Percentiles rank a stretch among this genome's conserved stretches.
These are phyloP conservation scores for Cetraspora pellucida DNA, from an alignment of 192 early-diverging fungal genomes.

Conservation along the genomic window DNA sequence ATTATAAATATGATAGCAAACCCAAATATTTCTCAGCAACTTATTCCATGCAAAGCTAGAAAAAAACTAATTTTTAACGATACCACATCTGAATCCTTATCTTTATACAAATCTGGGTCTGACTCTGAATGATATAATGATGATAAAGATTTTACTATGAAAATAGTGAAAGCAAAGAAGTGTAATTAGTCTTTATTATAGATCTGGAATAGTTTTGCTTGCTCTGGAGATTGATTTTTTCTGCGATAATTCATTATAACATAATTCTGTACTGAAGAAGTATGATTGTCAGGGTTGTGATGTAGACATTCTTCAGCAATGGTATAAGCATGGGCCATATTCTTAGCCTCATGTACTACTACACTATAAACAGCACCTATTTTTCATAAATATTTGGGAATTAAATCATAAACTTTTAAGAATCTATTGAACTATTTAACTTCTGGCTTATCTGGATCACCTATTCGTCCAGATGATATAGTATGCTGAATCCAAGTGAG, in stretches of 20 bases:
- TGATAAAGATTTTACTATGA: too few relatives aligned
- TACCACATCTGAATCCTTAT: too few relatives aligned
- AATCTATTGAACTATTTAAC: constrained; percentile 13
- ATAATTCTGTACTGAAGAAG: constrained; percentile 13
- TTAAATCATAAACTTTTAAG: constrained; percentile 30
- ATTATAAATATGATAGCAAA: too few relatives aligned
- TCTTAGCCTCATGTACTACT: constrained; percentile 12
- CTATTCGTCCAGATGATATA: constrained; percentile 20
- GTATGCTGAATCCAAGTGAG: constrained; percentile 26
- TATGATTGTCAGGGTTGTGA: background rate
- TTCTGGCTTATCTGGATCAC: background rate
- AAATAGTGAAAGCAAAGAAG: too few relatives aligned
- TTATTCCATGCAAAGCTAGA: too few relatives aligned
- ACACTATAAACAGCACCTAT: constrained; percentile 15
- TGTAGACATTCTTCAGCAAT: constrained; percentile 4
- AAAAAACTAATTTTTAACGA: too few relatives aligned
- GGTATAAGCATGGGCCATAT: constrained; percentile 15
- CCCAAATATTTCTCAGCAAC: too few relatives aligned
- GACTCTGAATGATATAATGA: too few relatives aligned
- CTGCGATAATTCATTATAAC: background rate
- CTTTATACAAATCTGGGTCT: too few relatives aligned
- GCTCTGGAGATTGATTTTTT: background rate
- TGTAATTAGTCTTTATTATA: background rate
- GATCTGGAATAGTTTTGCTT: background rate
- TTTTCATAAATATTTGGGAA: constrained; percentile 15